Conservation (phyloP, 1,139 yeast species). For the Spathaspora sp. region DNA sequence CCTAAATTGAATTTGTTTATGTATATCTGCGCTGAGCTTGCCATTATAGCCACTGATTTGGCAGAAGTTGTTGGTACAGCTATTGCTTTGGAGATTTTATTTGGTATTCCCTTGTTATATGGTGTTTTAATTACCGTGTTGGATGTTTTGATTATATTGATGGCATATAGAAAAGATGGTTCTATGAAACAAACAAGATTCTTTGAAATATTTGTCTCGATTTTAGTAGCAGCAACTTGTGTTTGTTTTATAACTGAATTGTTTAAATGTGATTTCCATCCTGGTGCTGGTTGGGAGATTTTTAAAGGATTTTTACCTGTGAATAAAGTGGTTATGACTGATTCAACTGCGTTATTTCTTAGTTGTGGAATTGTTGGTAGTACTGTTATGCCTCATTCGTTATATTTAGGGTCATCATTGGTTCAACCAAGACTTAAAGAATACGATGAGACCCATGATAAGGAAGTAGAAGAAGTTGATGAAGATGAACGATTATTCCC, state of each 20-base stretch:
- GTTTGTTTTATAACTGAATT: constrained; percentile 63
- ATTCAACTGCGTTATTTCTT: constrained; percentile 61
- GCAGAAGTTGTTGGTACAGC: constrained; percentile 87
- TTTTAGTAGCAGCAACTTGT: constrained; percentile 64
- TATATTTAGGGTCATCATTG: constrained; percentile 71
- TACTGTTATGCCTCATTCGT: constrained; percentile 82
- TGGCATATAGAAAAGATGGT: constrained; percentile 75
- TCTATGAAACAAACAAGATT: constrained; percentile 61
- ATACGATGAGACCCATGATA: constrained; percentile 53
- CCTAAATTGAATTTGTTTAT: constrained; percentile 53
- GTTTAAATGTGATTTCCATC: constrained; percentile 47
- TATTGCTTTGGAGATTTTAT: constrained; percentile 66
- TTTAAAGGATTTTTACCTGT: constrained; percentile 63
- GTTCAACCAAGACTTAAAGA: constrained; percentile 74
- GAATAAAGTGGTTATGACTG: constrained; percentile 44
- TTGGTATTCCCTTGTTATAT: constrained; percentile 60
- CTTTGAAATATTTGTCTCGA: constrained; percentile 65
- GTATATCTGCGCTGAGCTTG: constrained; percentile 67
- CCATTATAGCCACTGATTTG: constrained; percentile 77
- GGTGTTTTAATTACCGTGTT: constrained; percentile 71
- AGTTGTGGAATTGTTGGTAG: constrained; percentile 78
- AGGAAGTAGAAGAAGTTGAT: constrained; percentile 8
- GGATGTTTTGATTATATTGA: constrained; percentile 67
- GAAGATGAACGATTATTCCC: constrained; percentile 21
- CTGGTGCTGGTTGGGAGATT: constrained; percentile 34